Evolutionary conservation across 164 flowering plant genomes (phyloP).

Genomic region (Litsea cubeba): DNA sequence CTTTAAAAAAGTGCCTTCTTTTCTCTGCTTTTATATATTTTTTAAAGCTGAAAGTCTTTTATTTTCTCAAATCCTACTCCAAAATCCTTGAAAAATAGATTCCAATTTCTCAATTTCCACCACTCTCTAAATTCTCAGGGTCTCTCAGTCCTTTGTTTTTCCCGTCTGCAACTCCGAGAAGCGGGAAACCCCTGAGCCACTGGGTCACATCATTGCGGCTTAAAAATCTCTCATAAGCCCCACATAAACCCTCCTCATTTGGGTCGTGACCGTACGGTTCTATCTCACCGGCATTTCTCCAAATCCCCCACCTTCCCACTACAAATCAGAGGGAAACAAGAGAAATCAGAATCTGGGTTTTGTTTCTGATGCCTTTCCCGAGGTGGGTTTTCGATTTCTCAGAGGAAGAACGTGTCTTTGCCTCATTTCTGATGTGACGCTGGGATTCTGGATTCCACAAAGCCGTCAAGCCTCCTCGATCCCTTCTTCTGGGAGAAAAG

Average conservation of each 20-base stretch:
- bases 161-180: conserved; percentile 9
- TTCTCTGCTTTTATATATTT: neutral
- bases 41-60: neutral
- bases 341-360: conserved; percentile 10
- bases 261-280: conserved; percentile 4
- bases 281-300: neutral
- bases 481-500: neutral
- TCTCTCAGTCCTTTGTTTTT: conserved; percentile 3
- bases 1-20: neutral
- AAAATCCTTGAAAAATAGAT: neutral
- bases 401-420: neutral
- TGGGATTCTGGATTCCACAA: neutral
- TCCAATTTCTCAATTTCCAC: neutral
- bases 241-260: conserved; percentile 6
- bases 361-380: conserved; percentile 7
- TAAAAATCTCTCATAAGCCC: neutral
- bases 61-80: neutral
- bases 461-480: conserved; percentile 1
- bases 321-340: neutral
- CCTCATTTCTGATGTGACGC: conserved; percentile 9
- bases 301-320: neutral
- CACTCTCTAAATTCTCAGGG: neutral
- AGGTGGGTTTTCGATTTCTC: conserved; percentile 9
- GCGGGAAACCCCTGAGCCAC: conserved; percentile 3
- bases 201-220: conserved; percentile 10